These are phyloP conservation scores for Solanum pennellii DNA, from an alignment of 257 asterid species.

Conservation along the genomic window DNA sequence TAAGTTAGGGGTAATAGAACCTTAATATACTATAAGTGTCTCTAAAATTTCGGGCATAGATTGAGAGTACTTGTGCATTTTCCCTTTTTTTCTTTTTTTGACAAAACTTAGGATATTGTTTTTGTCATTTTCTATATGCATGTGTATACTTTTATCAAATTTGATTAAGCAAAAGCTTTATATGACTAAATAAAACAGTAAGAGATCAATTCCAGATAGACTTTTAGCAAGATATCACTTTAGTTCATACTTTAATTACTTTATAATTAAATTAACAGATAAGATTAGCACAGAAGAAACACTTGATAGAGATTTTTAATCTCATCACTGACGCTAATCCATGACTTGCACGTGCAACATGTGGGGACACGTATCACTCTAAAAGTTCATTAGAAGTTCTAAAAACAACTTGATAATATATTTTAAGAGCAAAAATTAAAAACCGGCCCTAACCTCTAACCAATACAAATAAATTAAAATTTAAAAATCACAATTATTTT, in stretches of 20 bases:
- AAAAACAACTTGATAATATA: neutral
- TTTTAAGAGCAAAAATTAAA: neutral
- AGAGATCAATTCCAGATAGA: neutral
- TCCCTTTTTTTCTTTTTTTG: too few species aligned
- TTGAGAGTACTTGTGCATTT: too few species aligned
- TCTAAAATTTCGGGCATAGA: too few species aligned
- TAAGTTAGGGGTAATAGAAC: too few species aligned
- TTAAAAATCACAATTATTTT: neutral
- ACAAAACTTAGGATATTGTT: neutral
- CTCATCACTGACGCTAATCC: slow-evolving; percentile 20
- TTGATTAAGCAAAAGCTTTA: neutral
- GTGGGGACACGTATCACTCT: slow-evolving; percentile 2
- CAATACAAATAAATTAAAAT: neutral
- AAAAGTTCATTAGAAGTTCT: neutral
- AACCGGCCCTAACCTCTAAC: neutral
- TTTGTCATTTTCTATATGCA: neutral
- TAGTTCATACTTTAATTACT: neutral
- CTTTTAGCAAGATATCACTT: neutral
- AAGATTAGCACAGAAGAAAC: slow-evolving; percentile 18
- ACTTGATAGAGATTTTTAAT: neutral
- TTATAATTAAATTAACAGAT: slow-evolving; percentile 10
- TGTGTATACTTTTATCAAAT: neutral
- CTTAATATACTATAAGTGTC: too few species aligned
- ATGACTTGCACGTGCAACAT: slow-evolving; percentile 33
- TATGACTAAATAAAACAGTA: neutral